Evolutionary conservation across 768 basidiomycete genomes (phyloP), one percentile per base, ranked within the genome.

Genomic region (Tylopilus sp.): DNA sequence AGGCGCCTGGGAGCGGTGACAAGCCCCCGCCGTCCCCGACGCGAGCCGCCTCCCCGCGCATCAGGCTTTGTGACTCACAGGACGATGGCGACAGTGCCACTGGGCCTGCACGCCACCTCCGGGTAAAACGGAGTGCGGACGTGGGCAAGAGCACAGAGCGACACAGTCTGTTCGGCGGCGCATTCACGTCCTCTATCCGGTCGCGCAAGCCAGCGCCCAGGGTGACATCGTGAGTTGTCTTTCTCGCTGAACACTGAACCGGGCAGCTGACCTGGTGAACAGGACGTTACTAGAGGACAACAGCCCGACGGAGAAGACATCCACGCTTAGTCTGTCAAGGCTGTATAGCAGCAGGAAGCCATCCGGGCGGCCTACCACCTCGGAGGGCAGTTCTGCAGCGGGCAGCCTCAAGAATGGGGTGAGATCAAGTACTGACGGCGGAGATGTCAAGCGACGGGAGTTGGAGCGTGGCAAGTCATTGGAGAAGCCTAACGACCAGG

Each of bases 131-230:
- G 54, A 78, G 76, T 52, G 42, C 71, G 15, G 85, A 87, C 46
- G 72, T 58, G 10, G 56, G 69, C 56, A 75, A 72, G 48, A 62
- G 65, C 12, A 61, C 72, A 4, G 86, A 88, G 38, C 73, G 89
- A n/a, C 67, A 89, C 53, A 93, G 91, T 61, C 83, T 95, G 60
- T 95, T 97, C 62, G 89, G 88, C 13, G 78, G 75, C 18, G 68
- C 81, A 3, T 82, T 91, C 54, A 69, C 73, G 11, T 78, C 81
- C 1, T 72, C 83, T 6, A 62, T 89, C 25, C 86, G 85, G 66
- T 71, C 74, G 36, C 73, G 93, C 57, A 95, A 97, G 65, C 93
- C 93, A 1, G 78, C 91, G 0, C 91, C 91, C 17, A 80, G 80
- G 67, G 83, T 83, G 57, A 79, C 83, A 21, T 60, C 73, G 86